Percentiles rank a stretch among this genome's conserved stretches.
Conservation (phyloP, 139 green algal genomes). For the Dunaliella sp. region DNA sequence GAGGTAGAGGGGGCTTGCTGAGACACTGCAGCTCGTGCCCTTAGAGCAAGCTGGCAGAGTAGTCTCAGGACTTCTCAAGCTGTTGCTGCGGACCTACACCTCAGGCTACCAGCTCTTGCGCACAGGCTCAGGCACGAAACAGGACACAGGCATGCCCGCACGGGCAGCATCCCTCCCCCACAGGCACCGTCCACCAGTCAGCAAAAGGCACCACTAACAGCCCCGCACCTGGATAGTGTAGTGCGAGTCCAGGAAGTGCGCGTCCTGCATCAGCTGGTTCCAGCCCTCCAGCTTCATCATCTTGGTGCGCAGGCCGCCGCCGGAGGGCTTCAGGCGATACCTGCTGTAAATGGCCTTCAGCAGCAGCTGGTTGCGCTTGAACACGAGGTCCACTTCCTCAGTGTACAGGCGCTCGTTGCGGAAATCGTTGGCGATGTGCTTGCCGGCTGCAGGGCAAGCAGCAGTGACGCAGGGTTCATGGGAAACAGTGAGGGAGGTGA, state of each 20-base stretch:
- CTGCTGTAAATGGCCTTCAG: constrained; percentile 66
- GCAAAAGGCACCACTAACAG: too few relatives aligned
- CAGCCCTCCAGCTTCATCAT: constrained; percentile 70
- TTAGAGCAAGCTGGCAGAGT: too few relatives aligned
- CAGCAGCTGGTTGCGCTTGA: constrained; percentile 59
- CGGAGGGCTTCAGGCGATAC: constrained; percentile 60
- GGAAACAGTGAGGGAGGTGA: too few relatives aligned
- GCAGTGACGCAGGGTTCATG: too few relatives aligned
- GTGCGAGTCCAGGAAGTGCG: constrained; percentile 55
- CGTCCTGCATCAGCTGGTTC: constrained; percentile 57
- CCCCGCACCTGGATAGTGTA: constrained; percentile 56
- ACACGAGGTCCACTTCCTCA: constrained; percentile 62
- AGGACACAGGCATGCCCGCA: too few relatives aligned
- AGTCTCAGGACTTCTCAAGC: too few relatives aligned
- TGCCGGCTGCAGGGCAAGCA: neutral
- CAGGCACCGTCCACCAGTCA: too few relatives aligned
- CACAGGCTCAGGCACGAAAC: too few relatives aligned
- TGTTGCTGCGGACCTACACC: neutral
- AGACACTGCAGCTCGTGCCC: too few relatives aligned
- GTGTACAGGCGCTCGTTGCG: constrained; percentile 64
- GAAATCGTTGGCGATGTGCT: constrained; percentile 60
- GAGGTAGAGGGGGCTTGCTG: too few relatives aligned
- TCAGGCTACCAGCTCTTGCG: too few relatives aligned
- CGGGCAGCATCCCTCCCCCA: too few relatives aligned
- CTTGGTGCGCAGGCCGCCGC: constrained; percentile 70